Evolutionary conservation across 1,139 yeast species (phyloP).

Genomic region (Pichia sp.): DNA sequence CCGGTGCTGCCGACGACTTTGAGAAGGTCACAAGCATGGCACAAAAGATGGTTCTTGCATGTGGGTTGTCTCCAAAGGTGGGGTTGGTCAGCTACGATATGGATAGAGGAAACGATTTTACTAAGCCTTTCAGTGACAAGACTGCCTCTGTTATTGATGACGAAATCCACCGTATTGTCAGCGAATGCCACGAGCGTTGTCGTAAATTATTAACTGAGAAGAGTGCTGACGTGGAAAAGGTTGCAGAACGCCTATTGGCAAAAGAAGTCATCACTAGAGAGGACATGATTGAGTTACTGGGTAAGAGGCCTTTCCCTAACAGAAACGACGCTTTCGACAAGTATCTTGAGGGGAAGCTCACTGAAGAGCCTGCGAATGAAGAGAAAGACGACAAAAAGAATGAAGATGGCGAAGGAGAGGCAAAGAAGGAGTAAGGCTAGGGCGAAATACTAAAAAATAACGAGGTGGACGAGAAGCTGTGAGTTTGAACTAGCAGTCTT

Average conservation of each 20-base stretch:
- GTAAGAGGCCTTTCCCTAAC: slow-evolving; percentile 75
- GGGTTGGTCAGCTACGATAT: slow-evolving; percentile 65
- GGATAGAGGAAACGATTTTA: slow-evolving; percentile 44
- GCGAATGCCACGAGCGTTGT: slow-evolving; percentile 73
- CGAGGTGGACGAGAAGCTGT: no score
- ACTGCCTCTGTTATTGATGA: slow-evolving; percentile 77
- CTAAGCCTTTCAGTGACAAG: slow-evolving; percentile 88
- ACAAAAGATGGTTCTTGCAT: slow-evolving; percentile 81
- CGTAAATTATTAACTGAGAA: slow-evolving; percentile 61
- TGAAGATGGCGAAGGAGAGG: background rate
- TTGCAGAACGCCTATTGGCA: slow-evolving; percentile 77
- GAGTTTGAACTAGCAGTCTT: no score
- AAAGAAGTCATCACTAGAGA: slow-evolving; percentile 76
- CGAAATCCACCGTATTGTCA: slow-evolving; percentile 79
- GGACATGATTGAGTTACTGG: slow-evolving; percentile 70
- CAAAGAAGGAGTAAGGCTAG: background rate
- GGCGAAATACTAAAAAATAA: no score
- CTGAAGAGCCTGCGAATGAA: slow-evolving; percentile 7
- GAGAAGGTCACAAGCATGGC: slow-evolving; percentile 96
- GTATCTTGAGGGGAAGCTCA: slow-evolving; percentile 38
- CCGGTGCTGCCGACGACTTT: slow-evolving; percentile 96
- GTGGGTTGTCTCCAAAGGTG: slow-evolving; percentile 84
- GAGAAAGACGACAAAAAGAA: background rate
- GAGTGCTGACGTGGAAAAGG: slow-evolving; percentile 67
- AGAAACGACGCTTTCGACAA: slow-evolving; percentile 91